Conservation (phyloP, 805 yeast genomes). For the Torulaspora quercuum region DNA sequence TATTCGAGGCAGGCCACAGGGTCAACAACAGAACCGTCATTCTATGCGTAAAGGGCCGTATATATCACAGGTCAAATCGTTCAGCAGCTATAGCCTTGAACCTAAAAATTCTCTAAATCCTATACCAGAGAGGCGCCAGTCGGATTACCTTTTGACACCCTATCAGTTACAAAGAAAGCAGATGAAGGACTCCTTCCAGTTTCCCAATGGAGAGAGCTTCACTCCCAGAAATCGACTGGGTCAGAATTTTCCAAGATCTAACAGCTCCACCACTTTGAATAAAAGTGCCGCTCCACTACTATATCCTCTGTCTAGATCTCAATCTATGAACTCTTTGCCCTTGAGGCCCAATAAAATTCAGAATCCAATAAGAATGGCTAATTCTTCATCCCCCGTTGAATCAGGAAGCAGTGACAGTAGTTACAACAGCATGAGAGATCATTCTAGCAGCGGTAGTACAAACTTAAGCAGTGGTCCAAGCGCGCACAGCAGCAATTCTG, state of each 20-base stretch:
- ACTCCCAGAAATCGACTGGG: conserved; percentile 26
- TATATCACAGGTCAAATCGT: background rate
- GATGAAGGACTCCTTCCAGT: conserved; percentile 31
- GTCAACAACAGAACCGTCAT: conserved; percentile 9
- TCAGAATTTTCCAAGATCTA: conserved; percentile 11
- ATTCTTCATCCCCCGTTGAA: conserved; percentile 5
- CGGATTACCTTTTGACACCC: conserved; percentile 23
- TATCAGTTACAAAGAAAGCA: conserved; percentile 31
- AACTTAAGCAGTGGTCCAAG: conserved; percentile 12
- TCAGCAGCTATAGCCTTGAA: conserved; percentile 4
- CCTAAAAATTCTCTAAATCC: conserved; percentile 6
- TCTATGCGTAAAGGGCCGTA: conserved; percentile 4
- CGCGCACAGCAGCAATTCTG: conserved; percentile 9
- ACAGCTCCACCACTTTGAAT: conserved; percentile 12
- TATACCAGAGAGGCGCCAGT: conserved; percentile 11
- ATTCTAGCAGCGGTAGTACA: conserved; percentile 10
- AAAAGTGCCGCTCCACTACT: conserved; percentile 2
- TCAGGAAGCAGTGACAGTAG: conserved; percentile 14
- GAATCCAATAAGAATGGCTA: conserved; percentile 2
- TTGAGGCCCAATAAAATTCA: background rate
- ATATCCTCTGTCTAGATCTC: conserved; percentile 9
- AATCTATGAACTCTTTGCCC: conserved; percentile 12
- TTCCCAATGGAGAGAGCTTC: conserved; percentile 36
- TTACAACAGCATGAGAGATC: conserved; percentile 18
- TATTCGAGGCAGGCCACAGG: conserved; percentile 4